phyloP scores from a whole-genome alignment of 345 rosid species.

The rapeseed (Brassica napus) region Da-Ae NC_063442.1:4116501-4117000 shows the following conservation, averaged over 20 bases:
- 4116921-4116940: conserved; percentile 62
- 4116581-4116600: too few relatives aligned
- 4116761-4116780: conserved; percentile 52
- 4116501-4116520: too few relatives aligned
- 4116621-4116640: too few relatives aligned
- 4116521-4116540: too few relatives aligned
- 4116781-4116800: conserved; percentile 39
- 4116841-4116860: conserved; percentile 45
- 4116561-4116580: too few relatives aligned
- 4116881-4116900: conserved; percentile 79
- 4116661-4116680: conserved; percentile 69
- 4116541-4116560: too few relatives aligned
- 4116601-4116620: too few relatives aligned
- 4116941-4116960: conserved; percentile 46
- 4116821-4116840: conserved; percentile 45
- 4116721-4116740: conserved; percentile 51
- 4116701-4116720: conserved; percentile 33
- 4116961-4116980: conserved; percentile 29
- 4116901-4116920: conserved; percentile 56
- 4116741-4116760: conserved; percentile 56
- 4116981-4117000: conserved; percentile 26
- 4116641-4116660: conserved; percentile 17
- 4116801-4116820: conserved; percentile 39
- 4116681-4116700: conserved; percentile 44
- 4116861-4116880: conserved; percentile 59